A percentile compares a stretch with the other conserved stretches of the same genome.
Conservation (phyloP, 1,284 basidiomycete species). For the Cryptococcus depauperatus region DNA sequence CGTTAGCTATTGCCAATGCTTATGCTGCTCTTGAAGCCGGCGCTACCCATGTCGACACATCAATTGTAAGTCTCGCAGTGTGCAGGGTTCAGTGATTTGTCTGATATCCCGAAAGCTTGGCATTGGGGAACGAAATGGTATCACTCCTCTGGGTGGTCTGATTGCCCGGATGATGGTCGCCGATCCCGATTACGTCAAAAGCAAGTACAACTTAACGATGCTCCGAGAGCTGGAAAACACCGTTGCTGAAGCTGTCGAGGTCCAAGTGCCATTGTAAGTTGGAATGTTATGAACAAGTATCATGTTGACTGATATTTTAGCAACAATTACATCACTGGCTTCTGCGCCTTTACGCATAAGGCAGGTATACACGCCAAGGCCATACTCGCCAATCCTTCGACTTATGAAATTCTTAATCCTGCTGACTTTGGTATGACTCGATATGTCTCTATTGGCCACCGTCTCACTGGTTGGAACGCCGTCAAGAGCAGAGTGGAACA, state of each 20-base stretch:
- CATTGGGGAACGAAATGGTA: slow-evolving; percentile 98
- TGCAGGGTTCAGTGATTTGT: not conserved
- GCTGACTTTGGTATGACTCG: slow-evolving; percentile 97
- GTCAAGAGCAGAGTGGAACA: slow-evolving; percentile 99
- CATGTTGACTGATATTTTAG: slow-evolving; percentile 12
- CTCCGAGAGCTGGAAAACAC: slow-evolving; percentile 98
- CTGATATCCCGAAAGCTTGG: slow-evolving; percentile 58
- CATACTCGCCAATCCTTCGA: slow-evolving; percentile 98
- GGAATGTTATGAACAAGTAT: not conserved
- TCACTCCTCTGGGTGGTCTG: slow-evolving; percentile 94
- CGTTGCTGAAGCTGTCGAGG: slow-evolving; percentile 96
- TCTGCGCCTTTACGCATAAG: slow-evolving; percentile 99
- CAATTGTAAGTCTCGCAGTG: slow-evolving; percentile 49
- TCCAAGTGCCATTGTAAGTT: slow-evolving; percentile 78
- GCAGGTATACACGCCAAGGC: slow-evolving; percentile 99
- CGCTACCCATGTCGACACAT: slow-evolving; percentile 98
- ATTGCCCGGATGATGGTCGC: slow-evolving; percentile 87
- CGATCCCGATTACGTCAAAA: slow-evolving; percentile 97
- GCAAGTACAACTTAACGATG: slow-evolving; percentile 97
- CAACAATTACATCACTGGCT: slow-evolving; percentile 63
- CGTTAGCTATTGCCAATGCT: slow-evolving; percentile 97
- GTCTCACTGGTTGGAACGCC: slow-evolving; percentile 95
- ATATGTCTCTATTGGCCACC: slow-evolving; percentile 97
- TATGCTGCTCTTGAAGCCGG: slow-evolving; percentile 98
- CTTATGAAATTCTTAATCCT: slow-evolving; percentile 76